phyloP scores from a whole-genome alignment of 2,329 filamentous ascomycete species.

The Lasiodiplodia gonubiensis region DNA sequence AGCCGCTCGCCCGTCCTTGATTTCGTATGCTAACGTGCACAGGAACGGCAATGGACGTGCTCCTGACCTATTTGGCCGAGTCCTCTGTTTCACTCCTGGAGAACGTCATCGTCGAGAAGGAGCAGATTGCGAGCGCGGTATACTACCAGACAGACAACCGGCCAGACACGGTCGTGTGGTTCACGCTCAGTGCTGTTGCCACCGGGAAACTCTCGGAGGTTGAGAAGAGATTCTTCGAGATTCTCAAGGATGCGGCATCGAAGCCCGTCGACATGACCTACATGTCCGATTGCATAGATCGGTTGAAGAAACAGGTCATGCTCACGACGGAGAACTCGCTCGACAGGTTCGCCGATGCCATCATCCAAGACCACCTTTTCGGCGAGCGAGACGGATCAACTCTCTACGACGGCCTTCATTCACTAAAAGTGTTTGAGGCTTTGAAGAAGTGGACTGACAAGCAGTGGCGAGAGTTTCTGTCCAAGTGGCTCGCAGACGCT shows the following conservation, averaged over 20 bases:
- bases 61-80: slow-evolving; percentile 86
- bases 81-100: slow-evolving; percentile 93
- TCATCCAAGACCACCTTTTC: slow-evolving; percentile 93
- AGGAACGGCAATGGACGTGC: slow-evolving; percentile 75
- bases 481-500: slow-evolving; percentile 83
- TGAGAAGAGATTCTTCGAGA: slow-evolving; percentile 81
- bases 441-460: slow-evolving; percentile 81
- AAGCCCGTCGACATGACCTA: slow-evolving; percentile 90
- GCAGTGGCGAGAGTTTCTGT: slow-evolving; percentile 82
- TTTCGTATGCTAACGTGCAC: slow-evolving; percentile 32
- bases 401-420: slow-evolving; percentile 48
- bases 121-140: slow-evolving; percentile 87
- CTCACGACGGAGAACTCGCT: slow-evolving; percentile 82
- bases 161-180: slow-evolving; percentile 82
- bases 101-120: slow-evolving; percentile 89
- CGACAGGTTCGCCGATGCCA: slow-evolving; percentile 79
- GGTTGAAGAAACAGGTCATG: slow-evolving; percentile 81
- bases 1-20: background rate
- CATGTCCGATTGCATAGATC: slow-evolving; percentile 82
- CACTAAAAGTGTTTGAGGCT: slow-evolving; percentile 63
- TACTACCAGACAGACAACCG: slow-evolving; percentile 79
- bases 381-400: slow-evolving; percentile 78
- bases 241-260: slow-evolving; percentile 79
- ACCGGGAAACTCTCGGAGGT: slow-evolving; percentile 84
- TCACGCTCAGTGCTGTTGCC: slow-evolving; percentile 84